Evolutionary conservation across 306 rosid genomes (phyloP), one percentile per base, ranked within the genome.

Genomic region (Cicer chorassanicum): DNA sequence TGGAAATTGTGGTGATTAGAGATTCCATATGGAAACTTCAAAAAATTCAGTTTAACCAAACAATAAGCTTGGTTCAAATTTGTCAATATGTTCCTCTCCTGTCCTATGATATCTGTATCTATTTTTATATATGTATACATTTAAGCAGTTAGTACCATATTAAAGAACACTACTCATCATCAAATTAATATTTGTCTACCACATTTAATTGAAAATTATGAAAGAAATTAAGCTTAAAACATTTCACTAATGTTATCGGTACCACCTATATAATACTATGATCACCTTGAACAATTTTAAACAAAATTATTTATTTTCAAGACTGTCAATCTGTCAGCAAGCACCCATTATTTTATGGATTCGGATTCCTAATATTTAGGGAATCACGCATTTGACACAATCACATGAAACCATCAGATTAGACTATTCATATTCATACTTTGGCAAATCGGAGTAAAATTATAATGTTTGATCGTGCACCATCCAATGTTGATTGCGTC

Each of bases 201-300:
- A 42, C 46, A 43, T 49, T 38, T 49, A 60, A 44, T 60, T 49
- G 41, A 60, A 38, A 70, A 19, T 34, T 68, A 9, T 21, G 50
- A 7, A 50, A 45, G 24, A 65, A 64, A 64, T 53, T 19, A 43
- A 16, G 21, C 60, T 42, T 12, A 41, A 21, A 62, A 60, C 19
- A 67, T 18, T 50, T 50, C 1, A 2, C 14, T 3, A 59, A 2
- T 6, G 69, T 7, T 24, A 36, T 59, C 18, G 16, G 7, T n/a
- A 29, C 40, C 41, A 10, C 64, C 14, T 57, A 9, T 10, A 57
- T 9, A 57, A 21, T 24, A 10, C 63, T 19, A 56, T 10, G 15
- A 24, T 7, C 13, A 9, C 63, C 15, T 56, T 56, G 5, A 18
- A 21, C 36, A 56, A 56, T 1, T 21, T 56, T 34, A 2, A 12